Base-by-base conservation (phyloP, 305 asterid genomes). In the Solanum hybrid region DNA sequence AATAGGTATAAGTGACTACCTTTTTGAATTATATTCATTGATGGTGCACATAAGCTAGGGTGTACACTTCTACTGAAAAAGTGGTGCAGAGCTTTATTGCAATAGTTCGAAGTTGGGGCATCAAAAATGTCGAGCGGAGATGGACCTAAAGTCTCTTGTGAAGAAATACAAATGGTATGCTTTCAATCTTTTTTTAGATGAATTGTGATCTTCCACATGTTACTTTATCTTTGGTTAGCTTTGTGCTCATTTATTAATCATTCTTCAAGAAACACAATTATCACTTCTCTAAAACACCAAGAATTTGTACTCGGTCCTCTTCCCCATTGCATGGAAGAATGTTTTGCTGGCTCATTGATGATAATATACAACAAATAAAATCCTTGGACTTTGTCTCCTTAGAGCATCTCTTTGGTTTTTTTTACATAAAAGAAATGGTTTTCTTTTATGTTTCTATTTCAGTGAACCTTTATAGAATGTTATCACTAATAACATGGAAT, bases 161-260 rank as follows among this genome's bases (percentile, higher is more conserved):
- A 94, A 89, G 97, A 94, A 91, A 85, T 96, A 92, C 93, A 96
- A 76, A 85, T 92, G 95, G 99, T 97, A 92, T 92, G 98, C 77
- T 90, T 82, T 90, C 72, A 40, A 26, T 87, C 71, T 26, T 73
- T 73, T 11, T 79, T 78, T 64, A 91, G 84, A 46, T 75, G 82
- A 86, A 69, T 86, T 89, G n/a, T 34, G 40, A 71, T 60, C 73
- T 89, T 37, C 66, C 60, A 32, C 13, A 31, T 27, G 34, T 90
- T 88, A 31, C 20, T 86, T 64, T 29, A 31, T 86, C 35, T 79
- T 46, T 88, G 37, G 73, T 80, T 71, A 81, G 60, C 32, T 42
- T 26, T 42, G 71, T 79, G 24, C 72, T 89, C 60, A 24, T 51
- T 40, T 34, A 20, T 29, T 46, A 27, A 75, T 32, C 9, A 85